phyloP scores from a whole-genome alignment of 441 rosid species.

The Croton setiger region DNA sequence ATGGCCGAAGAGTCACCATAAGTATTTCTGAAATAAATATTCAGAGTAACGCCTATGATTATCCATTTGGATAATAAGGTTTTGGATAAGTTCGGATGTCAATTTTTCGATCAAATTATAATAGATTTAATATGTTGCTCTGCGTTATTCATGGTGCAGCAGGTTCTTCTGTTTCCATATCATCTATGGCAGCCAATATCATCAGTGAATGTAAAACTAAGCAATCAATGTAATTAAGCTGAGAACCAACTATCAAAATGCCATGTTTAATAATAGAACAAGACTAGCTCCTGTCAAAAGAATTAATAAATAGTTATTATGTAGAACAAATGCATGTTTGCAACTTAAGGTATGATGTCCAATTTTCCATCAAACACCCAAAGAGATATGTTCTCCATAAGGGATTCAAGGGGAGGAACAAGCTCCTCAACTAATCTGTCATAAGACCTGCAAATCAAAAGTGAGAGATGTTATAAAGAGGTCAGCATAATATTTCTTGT shows the following conservation, averaged over 20 bases:
- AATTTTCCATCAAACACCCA: background rate
- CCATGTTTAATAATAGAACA: background rate
- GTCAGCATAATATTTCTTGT: too few relatives aligned
- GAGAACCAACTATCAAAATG: background rate
- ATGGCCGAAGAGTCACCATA: too few relatives aligned
- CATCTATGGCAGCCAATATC: constrained; percentile 30
- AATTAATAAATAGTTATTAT: background rate
- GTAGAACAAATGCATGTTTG: too few relatives aligned
- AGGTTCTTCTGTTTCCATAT: constrained; percentile 45
- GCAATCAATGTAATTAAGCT: background rate
- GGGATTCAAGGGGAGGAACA: background rate
- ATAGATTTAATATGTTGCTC: too few relatives aligned
- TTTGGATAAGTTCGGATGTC: too few relatives aligned
- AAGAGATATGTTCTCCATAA: background rate
- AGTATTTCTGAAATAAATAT: too few relatives aligned
- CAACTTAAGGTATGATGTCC: background rate
- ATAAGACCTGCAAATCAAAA: constrained; percentile 52
- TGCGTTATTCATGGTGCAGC: constrained; percentile 36
- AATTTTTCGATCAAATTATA: too few relatives aligned
- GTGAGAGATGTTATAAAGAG: constrained; percentile 1
- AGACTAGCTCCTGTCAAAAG: background rate
- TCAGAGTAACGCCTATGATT: too few relatives aligned
- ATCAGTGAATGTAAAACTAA: background rate
- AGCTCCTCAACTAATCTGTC: constrained; percentile 86
- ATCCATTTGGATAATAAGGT: too few relatives aligned